Conservation (phyloP, 495 filamentous ascomycete species). For the Neurospora discreta region DNA sequence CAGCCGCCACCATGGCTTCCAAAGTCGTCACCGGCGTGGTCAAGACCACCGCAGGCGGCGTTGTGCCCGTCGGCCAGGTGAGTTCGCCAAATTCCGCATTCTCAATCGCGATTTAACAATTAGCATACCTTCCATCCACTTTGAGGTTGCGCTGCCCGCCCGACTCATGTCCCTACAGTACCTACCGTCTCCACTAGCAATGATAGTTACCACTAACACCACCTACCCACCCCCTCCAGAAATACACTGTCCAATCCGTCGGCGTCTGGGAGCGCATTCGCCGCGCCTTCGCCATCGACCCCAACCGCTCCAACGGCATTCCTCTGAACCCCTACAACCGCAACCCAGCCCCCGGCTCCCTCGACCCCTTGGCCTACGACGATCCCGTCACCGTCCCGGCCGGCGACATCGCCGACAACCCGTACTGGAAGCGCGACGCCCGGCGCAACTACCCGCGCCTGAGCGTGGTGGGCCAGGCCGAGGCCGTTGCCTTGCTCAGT, state of each 20-base stretch:
- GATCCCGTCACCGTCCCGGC: constrained; percentile 90
- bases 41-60: constrained; percentile 36
- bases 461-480: constrained; percentile 69
- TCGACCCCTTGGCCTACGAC: constrained; percentile 67
- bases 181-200: not conserved
- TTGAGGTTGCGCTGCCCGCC: not conserved
- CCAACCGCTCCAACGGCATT: constrained; percentile 80
- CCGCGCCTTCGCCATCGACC: constrained; percentile 66
- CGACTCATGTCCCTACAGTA: not conserved
- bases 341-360: constrained; percentile 70
- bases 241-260: constrained; percentile 90
- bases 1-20: constrained; percentile 39
- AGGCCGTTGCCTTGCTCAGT: constrained; percentile 73
- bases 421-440: constrained; percentile 93
- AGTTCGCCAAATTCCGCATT: constrained; percentile 1
- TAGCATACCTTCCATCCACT: no score
- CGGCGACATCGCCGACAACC: constrained; percentile 89
- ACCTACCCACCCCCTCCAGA: constrained; percentile 38
- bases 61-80: constrained; percentile 38
- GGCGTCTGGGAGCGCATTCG: constrained; percentile 86
- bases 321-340: constrained; percentile 91
- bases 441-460: constrained; percentile 78
- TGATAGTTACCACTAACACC: not conserved
- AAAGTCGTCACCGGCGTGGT: constrained; percentile 41
- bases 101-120: not conserved